Evolutionary conservation across 2,329 filamentous ascomycete genomes (phyloP).

Genomic region (Colletotrichum salicis): DNA sequence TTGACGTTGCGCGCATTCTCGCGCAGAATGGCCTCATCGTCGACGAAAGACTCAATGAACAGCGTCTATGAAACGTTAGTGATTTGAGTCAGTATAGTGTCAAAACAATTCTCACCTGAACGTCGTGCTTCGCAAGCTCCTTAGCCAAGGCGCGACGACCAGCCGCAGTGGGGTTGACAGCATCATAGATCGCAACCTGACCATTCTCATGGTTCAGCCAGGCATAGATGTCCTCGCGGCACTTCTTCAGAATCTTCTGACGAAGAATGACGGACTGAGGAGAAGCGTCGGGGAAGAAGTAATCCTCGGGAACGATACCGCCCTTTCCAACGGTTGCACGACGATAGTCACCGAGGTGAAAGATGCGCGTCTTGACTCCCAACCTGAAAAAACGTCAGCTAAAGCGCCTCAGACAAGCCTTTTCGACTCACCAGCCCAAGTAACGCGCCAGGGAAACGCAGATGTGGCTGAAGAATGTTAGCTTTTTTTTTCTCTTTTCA

Average conservation of each 20-base stretch:
- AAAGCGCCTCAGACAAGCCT: conserved; percentile 30
- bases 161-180: conserved; percentile 89
- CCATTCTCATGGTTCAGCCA: conserved; percentile 98
- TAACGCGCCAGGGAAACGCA: conserved; percentile 96
- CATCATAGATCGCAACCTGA: conserved; percentile 98
- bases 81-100: not conserved
- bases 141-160: conserved; percentile 88
- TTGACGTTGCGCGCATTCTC: conserved; percentile 98
- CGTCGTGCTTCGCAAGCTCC: conserved; percentile 97
- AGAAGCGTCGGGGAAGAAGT: conserved; percentile 96
- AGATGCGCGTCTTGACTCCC: conserved; percentile 97
- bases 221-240: conserved; percentile 94
- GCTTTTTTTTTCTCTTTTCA: not conserved
- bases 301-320: conserved; percentile 91
- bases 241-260: conserved; percentile 98
- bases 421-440: conserved; percentile 76
- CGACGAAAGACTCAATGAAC: conserved; percentile 96
- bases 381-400: conserved; percentile 65
- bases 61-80: conserved; percentile 72
- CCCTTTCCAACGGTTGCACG: conserved; percentile 87
- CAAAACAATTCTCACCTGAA: conserved; percentile 70
- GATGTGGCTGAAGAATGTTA: conserved; percentile 72
- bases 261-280: conserved; percentile 91
- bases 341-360: conserved; percentile 96
- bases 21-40: conserved; percentile 91